Conservation (phyloP, 192 early-diverging fungal genomes). For the Coemansia sp. region DNA sequence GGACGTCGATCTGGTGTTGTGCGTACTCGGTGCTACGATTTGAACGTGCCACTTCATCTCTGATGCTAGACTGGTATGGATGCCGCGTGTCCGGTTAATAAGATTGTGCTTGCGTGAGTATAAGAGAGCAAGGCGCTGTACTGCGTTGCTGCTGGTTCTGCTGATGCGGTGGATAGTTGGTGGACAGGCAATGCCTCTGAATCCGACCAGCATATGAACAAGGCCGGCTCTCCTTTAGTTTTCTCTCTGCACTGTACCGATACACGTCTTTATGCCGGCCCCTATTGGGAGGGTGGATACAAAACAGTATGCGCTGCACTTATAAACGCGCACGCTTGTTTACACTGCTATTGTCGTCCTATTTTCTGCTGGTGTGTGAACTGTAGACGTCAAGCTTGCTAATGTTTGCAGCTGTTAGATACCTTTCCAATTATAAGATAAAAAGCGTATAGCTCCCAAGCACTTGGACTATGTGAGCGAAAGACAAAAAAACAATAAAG, state of each 20-base stretch:
- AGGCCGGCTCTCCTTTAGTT: background rate
- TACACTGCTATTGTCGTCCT: background rate
- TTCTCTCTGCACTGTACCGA: background rate
- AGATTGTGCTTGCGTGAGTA: background rate
- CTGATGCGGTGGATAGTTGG: background rate
- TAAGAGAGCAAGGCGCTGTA: background rate
- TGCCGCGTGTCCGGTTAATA: background rate
- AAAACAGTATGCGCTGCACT: background rate
- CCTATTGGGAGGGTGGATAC: background rate
- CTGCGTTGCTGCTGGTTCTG: background rate
- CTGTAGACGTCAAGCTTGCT: no score
- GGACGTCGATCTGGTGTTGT: slow-evolving; percentile 60
- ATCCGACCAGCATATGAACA: slow-evolving; percentile 6
- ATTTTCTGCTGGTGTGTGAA: background rate
- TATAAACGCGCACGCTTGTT: background rate
- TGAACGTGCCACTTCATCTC: slow-evolving; percentile 64
- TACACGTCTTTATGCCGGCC: background rate
- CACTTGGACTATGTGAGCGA: no score
- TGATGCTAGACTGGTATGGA: slow-evolving; percentile 26
- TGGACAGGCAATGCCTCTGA: slow-evolving; percentile 5
- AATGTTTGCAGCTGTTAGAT: no score
- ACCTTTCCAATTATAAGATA: background rate
- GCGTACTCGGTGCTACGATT: slow-evolving; percentile 57
- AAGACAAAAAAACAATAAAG: no score
- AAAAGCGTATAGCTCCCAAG: background rate